Base-by-base conservation (phyloP, 805 yeast species). In the Yarrowia yakushimensis region DNA sequence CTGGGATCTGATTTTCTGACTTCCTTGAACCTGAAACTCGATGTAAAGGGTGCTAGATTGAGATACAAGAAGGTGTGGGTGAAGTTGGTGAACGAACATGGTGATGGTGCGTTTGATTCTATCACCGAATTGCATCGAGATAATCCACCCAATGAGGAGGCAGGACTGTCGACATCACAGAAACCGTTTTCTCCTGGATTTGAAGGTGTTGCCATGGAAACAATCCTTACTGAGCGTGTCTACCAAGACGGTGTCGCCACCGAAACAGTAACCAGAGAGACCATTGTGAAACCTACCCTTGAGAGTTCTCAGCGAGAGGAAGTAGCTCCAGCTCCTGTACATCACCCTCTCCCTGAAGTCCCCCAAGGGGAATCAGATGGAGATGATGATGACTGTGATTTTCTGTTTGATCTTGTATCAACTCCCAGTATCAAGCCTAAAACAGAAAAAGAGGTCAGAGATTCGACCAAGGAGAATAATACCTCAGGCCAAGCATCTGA, bases 11-110 rank as follows among this genome's bases (percentile, higher is more conserved):
- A 52, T 25, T 52, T 52, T 22, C 23, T 52, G 39, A 9, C 23
- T 2, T 34, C 59, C 18, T 23, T 52, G 33, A 36, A 52, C 34
- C 43, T 52, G 43, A 27, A 25, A 9, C n/a, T 52, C 9, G 59
- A 52, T 25, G 7, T 52, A 33, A 52, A 52, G 43, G 59, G 59
- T 3, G 59, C 43, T 1, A 34, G 59, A n/a, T 10, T 52, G 59
- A 9, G 59, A 13, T 52, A 52, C 33, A 52, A 52, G 23, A 52
- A 52, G 6, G 59, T 52, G 6, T 36, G 59, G 59, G 59, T 52
- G 12, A 33, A 36, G 22, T 25, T 52, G 17, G 43, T 36, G 6
- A 52, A 52, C 13, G 43, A 52, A 8, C 59, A 52, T 4, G 59
- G 59, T 25, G 59, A 52, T 6, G 59, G 59, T 12, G 59, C 43